A percentile compares a stretch with the other conserved stretches of the same genome.
Evolutionary conservation across 768 basidiomycete genomes (phyloP).

Genomic region (Neoboletus subvelutipes): DNA sequence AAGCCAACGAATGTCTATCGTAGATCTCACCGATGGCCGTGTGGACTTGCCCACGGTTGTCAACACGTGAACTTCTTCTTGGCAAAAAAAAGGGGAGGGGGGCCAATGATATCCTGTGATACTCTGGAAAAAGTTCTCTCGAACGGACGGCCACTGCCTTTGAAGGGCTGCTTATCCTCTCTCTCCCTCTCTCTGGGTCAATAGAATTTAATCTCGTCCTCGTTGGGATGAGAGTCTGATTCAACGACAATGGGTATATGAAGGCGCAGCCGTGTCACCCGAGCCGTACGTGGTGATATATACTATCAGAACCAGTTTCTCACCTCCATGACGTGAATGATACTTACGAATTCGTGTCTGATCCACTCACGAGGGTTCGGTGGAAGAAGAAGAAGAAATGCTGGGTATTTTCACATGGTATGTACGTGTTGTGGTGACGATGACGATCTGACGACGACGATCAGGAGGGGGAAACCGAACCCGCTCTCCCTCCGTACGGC

Average conservation of each 20-base stretch:
- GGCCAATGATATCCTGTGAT: neutral
- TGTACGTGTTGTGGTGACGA: neutral
- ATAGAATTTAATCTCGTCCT: neutral
- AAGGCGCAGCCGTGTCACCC: neutral
- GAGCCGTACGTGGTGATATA: neutral
- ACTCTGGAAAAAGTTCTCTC: neutral
- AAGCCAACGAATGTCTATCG: neutral
- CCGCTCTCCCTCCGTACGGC: too few relatives aligned
- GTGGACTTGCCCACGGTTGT: neutral
- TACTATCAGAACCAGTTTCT: neutral
- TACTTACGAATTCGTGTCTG: neutral
- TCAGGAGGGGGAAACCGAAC: neutral
- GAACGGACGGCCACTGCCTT: neutral
- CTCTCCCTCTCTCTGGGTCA: neutral
- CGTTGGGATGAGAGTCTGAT: neutral
- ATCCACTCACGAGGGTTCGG: neutral
- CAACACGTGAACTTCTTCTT: neutral
- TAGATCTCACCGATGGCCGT: neutral
- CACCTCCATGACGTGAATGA: neutral
- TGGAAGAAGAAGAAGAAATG: neutral
- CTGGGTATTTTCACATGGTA: neutral
- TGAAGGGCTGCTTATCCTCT: neutral
- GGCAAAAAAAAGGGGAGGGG: neutral
- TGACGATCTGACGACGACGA: neutral
- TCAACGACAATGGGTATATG: neutral